These are phyloP conservation scores for Dalechampia spathulata DNA, from an alignment of 441 rosid genomes.

Conservation along the genomic window DNA sequence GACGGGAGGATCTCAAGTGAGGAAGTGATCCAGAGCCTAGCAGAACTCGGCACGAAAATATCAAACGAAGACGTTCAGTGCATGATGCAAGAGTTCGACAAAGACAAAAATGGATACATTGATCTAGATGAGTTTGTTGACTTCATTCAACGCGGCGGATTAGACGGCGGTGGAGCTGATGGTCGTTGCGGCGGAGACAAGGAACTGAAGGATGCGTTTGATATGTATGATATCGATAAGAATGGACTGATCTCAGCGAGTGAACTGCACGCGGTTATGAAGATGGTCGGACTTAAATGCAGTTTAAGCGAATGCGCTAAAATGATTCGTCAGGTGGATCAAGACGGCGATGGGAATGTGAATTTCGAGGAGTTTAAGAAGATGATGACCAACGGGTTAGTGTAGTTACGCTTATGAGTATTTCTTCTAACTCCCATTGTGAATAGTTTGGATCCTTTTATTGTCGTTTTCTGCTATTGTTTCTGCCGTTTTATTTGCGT, in stretches of 20 bases:
- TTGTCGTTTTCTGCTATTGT: not conserved
- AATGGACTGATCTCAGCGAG: constrained; percentile 65
- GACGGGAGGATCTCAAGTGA: constrained; percentile 71
- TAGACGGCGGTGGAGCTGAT: constrained; percentile 13
- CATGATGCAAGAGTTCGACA: constrained; percentile 70
- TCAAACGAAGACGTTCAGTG: constrained; percentile 42
- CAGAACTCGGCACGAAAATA: constrained; percentile 44
- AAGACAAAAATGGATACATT: constrained; percentile 71
- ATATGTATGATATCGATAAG: constrained; percentile 61
- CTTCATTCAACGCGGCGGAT: constrained; percentile 29
- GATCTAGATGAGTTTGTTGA: constrained; percentile 67
- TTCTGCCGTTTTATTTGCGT: constrained; percentile 2
- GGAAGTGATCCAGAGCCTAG: constrained; percentile 51
- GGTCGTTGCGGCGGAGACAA: constrained; percentile 10
- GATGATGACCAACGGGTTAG: constrained; percentile 60
- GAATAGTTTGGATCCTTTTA: not conserved
- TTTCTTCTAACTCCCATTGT: too few species aligned
- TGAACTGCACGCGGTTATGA: constrained; percentile 71
- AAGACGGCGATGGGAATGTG: constrained; percentile 80
- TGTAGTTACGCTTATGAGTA: not conserved
- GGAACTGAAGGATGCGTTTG: constrained; percentile 76
- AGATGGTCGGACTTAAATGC: constrained; percentile 59
- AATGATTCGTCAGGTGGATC: constrained; percentile 75
- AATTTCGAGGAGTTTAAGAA: constrained; percentile 83
- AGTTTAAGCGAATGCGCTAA: constrained; percentile 52